phyloP scores from a whole-genome alignment of 1,139 yeast genomes.

The Debaryomycetaceae sp. region DNA sequence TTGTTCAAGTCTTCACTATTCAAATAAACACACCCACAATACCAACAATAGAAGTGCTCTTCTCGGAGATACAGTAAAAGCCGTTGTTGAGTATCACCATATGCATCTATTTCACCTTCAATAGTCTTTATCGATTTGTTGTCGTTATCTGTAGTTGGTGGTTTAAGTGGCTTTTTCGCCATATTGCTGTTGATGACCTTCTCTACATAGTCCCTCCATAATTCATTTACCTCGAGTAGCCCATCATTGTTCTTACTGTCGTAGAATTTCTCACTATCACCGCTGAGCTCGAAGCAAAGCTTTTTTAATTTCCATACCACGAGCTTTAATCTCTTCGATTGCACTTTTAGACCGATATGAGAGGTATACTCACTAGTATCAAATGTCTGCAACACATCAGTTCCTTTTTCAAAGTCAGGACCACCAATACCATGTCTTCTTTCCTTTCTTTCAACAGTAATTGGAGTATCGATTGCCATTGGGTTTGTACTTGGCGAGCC shows the following conservation, averaged over 20 bases:
- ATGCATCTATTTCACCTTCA: neutral
- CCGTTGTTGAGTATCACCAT: conserved; percentile 4
- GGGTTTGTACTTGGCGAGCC: conserved; percentile 20
- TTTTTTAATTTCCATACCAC: conserved; percentile 16
- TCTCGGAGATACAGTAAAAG: conserved; percentile 20
- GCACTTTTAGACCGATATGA: neutral
- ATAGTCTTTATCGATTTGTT: neutral
- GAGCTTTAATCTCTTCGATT: conserved; percentile 2
- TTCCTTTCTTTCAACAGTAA: conserved; percentile 7
- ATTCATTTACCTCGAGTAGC: conserved; percentile 10
- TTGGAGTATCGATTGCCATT: conserved; percentile 18
- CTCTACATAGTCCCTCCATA: conserved; percentile 23
- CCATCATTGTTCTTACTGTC: conserved; percentile 3
- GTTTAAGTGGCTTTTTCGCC: neutral
- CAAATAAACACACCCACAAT: conserved; percentile 23
- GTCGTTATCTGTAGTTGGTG: neutral
- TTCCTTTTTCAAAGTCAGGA: neutral
- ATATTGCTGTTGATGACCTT: conserved; percentile 1
- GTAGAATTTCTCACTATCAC: conserved; percentile 16
- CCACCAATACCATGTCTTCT: conserved; percentile 10
- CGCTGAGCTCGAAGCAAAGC: conserved; percentile 25
- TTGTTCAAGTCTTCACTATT: conserved; percentile 13
- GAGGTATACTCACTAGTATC: conserved; percentile 3
- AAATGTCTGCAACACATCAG: neutral
- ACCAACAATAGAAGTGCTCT: conserved; percentile 24